Base-by-base conservation (phyloP, 75 land plant genomes). In the Picea sitchensis region DNA sequence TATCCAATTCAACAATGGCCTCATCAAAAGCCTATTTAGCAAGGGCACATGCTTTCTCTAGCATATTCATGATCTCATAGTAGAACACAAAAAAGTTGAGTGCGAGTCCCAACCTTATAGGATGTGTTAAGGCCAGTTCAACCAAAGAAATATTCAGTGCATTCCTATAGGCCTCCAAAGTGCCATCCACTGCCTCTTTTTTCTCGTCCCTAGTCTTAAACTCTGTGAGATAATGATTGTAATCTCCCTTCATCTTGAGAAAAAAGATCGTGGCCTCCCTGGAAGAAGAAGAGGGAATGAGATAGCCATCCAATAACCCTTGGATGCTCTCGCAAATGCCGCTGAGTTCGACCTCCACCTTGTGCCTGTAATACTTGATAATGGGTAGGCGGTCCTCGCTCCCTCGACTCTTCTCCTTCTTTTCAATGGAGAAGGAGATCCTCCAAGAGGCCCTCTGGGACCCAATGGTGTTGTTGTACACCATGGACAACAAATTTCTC, bases 371-470 rank as follows among this genome's bases (percentile, higher is more conserved):
- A 5, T 91, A 90, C 83, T 84, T 88, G 81, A 91, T 88, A 57
- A 69, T 21, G 2, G 78, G 21, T 2, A 92, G 91, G 77, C 90
- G 89, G 5, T 86, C 92, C 26, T 92, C 91, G 57, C 88, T 91
- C 3, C 91, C 89, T 51, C 88, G 84, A 47, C 89, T 85, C 84
- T 92, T 93, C 76, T 92, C 95, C 89, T 91, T 92, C 86, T 92
- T 93, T 82, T 92, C 93, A 57, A 92, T 92, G 76, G 91, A 92
- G 47, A 91, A 92, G 64, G 91, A 87, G 69, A 92, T 92, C 78
- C 95, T 82, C 95, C 95, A 92, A 4, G 93, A 88, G 13, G 95
- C 95, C 58, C 95, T 64, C 61, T 93, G 67, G 7, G 95, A 91
- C 1, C 95, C 95, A 59, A 91, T 87, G 71, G 88, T 91, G 65